Conservation (phyloP, 495 filamentous ascomycete species). For the Podospora conica region DNA sequence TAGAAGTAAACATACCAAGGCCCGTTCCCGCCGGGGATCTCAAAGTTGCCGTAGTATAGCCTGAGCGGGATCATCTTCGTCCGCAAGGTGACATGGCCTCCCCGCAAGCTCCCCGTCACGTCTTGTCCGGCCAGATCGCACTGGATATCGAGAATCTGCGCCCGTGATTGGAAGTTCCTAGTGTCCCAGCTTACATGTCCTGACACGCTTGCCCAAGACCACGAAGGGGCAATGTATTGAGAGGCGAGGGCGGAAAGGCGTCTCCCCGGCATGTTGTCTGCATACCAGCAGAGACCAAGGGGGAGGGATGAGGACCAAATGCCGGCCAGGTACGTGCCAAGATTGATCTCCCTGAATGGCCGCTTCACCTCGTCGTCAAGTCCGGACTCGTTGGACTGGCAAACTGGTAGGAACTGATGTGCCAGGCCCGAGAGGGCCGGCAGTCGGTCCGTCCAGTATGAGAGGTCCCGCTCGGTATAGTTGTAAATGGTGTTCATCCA, state of each 20-base stretch:
- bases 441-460: not conserved
- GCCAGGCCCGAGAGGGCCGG: conserved; percentile 5
- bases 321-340: conserved; percentile 4
- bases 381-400: not conserved
- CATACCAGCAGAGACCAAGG: conserved; percentile 2
- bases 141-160: not conserved
- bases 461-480: not conserved
- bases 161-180: not conserved
- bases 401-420: not conserved
- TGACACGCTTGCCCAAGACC: conserved; percentile 7
- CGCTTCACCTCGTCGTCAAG: not conserved
- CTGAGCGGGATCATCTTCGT: conserved; percentile 1
- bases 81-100: not conserved
- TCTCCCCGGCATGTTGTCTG: not conserved
- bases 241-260: not conserved
- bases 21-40: not conserved
- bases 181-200: conserved; percentile 7
- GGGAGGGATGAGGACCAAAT: conserved; percentile 6
- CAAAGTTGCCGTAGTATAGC: not conserved
- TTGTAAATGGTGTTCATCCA: conserved; percentile 9
- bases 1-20: not conserved
- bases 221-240: conserved; percentile 2
- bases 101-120: not conserved
- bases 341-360: conserved; percentile 1
- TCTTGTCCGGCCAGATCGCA: not conserved